Base-by-base conservation (phyloP, 768 basidiomycete genomes). In the Tulasnella sp. region DNA sequence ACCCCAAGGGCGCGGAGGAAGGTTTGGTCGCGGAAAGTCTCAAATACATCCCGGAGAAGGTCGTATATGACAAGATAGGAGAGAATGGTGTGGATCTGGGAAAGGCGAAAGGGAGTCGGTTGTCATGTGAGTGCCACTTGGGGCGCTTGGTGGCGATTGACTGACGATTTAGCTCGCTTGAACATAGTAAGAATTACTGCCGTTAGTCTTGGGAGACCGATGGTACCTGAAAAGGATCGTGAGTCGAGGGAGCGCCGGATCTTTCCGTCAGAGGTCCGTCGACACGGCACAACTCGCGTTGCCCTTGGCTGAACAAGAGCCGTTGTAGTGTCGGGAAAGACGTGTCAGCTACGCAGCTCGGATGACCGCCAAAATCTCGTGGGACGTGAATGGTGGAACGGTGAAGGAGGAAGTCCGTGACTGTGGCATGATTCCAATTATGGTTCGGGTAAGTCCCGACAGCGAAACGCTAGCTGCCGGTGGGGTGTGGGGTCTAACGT, bases 341-440 rank as follows among this genome's bases (percentile, higher is more conserved):
- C 80, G 98, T 65, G 89, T 91, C 4, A 95, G 95, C 1, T 99
- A 99, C 79, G 88, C 91, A 44, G 94, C 92, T 5, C 87, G 89
- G 62, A 93, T 98, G 90, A 90, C 87, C 22, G 88, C 89, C 52
- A 92, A 91, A 79, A 78, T 98, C 47, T 89, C 88, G 75, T 98
- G 94, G 92, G 88, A 86, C 42, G 86, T 95, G 71, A 85, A 88
- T 70, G 86, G 86, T n/a, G 87, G 89, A 65, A 83, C 83, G 8
- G 85, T 90, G 69, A 87, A 88, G 76, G 85, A 86, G 74, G 85
- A 89, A 44, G 89, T 81, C 67, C 82, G 90, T 76, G 96, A 98
- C 72, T 95, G 95, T 78, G 97, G 97, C 72, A 84, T 93, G 39
- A 83, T 98, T 17, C 97, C 97, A 3, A 90, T 99, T 81, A 98